Base-by-base conservation (phyloP, 495 filamentous ascomycete genomes). In the Geoglossum glabrum region DNA sequence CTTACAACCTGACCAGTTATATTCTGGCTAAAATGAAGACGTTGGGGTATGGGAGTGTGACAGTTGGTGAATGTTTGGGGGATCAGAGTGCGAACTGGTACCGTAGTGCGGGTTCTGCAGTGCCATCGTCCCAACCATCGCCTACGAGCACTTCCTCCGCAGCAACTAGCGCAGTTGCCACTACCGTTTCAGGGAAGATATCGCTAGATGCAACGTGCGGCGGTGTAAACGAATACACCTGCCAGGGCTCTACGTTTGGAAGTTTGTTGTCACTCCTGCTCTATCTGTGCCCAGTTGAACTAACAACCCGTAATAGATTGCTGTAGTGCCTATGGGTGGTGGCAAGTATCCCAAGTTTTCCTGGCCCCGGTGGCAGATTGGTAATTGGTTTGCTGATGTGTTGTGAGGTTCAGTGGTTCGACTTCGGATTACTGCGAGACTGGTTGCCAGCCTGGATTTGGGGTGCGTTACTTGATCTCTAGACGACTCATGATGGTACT, bases 201-300 rank as follows among this genome's bases (percentile, higher is more conserved):
- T 43, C 51, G 10, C 56, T 58, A 15, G 63, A 65, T 55, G 63
- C 57, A 7, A 63, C 61, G 17, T 65, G 63, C 33, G 63, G 61
- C 23, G 61, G 63, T 9, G 63, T 57, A 3, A 61, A 43, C 21
- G 55, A 55, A 40, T 62, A 30, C 51, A 56, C 63, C 21, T 63
- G 61, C 57, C 49, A 50, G n/a, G 61, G 57, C 11, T 58, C 56
- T 26, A 54, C 59, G 36, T 65, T 61, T 36, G 63, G 63, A 10
- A 60, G 46, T 50, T 50, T 3, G n/a, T 50, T 8, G 23, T 8
- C 46, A 1, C 21, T 50, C 46, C 21, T 23, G 3, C 17, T 15
- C 19, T 5, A 17, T 47, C 17, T 47, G 5, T 47, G 7, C 43
- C 21, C 4, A 8, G 21, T 5, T 6, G 8, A 28, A 28, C 26